phyloP scores from a whole-genome alignment of 257 asterid species.

The Gentiana dahurica region DNA sequence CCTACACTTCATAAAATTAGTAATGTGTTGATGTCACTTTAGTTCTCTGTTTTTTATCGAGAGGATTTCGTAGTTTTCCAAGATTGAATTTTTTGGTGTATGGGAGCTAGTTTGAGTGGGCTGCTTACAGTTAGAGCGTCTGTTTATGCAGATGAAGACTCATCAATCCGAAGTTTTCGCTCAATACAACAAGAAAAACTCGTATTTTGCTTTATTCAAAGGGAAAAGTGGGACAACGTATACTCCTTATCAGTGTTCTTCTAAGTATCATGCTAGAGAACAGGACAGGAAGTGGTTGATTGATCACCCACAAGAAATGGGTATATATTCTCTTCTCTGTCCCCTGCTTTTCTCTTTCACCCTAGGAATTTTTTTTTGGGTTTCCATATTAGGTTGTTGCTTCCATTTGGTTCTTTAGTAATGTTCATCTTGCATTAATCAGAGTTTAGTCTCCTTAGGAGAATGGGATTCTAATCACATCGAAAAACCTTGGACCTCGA shows the following conservation, averaged over 20 bases:
- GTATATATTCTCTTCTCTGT: conserved; percentile 7
- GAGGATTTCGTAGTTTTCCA: too few relatives aligned
- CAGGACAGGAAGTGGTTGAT: conserved; percentile 47
- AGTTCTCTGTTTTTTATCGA: background rate
- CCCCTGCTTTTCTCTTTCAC: too few relatives aligned
- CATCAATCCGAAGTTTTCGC: conserved; percentile 46
- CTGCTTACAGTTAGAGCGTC: background rate
- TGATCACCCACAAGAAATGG: conserved; percentile 28
- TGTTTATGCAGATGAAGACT: conserved; percentile 37
- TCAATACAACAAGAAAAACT: conserved; percentile 47
- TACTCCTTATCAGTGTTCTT: conserved; percentile 56
- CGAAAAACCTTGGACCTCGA: too few relatives aligned
- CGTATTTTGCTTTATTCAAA: conserved; percentile 64
- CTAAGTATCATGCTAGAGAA: conserved; percentile 37
- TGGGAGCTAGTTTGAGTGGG: background rate
- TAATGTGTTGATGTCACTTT: background rate
- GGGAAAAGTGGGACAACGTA: conserved; percentile 29
- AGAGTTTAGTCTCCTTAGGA: too few relatives aligned
- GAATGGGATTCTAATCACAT: too few relatives aligned
- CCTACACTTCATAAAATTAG: background rate
- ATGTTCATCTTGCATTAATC: too few relatives aligned
- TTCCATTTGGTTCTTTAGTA: too few relatives aligned
- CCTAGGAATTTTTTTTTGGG: too few relatives aligned
- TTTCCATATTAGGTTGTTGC: too few relatives aligned
- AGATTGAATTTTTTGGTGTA: too few relatives aligned